Evolutionary conservation across 176 grass and related monocot species (phyloP).

Genomic region (Oryza longistaminata): DNA sequence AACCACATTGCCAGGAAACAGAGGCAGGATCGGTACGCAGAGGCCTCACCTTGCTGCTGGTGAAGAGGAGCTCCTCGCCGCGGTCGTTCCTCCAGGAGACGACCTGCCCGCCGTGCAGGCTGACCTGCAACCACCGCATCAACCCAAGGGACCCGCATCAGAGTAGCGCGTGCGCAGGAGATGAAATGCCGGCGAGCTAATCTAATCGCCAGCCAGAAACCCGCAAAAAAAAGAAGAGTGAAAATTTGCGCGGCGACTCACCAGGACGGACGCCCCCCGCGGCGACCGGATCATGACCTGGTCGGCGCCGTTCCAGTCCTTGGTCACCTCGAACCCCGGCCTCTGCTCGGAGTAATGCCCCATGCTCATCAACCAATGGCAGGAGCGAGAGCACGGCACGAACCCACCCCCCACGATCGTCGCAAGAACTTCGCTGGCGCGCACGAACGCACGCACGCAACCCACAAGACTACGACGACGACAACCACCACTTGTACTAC

Average conservation of each 20-base stretch:
- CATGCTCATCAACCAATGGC: slow-evolving; percentile 50
- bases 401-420: not conserved
- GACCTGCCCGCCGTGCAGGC: slow-evolving; percentile 91
- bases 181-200: not conserved
- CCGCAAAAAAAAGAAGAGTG: too few species aligned
- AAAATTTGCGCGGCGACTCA: slow-evolving; percentile 23
- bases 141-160: slow-evolving; percentile 19
- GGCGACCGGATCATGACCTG: slow-evolving; percentile 62
- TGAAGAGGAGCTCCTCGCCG: slow-evolving; percentile 91
- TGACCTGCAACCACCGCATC: slow-evolving; percentile 57
- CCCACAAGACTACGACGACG: not conserved
- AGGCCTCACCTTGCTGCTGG: slow-evolving; percentile 79
- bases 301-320: slow-evolving; percentile 65
- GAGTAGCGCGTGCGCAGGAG: not conserved
- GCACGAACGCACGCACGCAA: slow-evolving; percentile 21
- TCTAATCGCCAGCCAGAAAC: not conserved
- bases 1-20: not conserved
- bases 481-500: not conserved
- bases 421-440: slow-evolving; percentile 12
- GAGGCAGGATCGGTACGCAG: not conserved
- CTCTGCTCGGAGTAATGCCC: slow-evolving; percentile 45
- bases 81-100: slow-evolving; percentile 92
- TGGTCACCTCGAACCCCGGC: slow-evolving; percentile 56
- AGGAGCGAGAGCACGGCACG: not conserved
- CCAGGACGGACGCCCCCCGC: slow-evolving; percentile 61